Evolutionary conservation across 495 filamentous ascomycete species (phyloP).

Genomic region (Aspergillus wentii): DNA sequence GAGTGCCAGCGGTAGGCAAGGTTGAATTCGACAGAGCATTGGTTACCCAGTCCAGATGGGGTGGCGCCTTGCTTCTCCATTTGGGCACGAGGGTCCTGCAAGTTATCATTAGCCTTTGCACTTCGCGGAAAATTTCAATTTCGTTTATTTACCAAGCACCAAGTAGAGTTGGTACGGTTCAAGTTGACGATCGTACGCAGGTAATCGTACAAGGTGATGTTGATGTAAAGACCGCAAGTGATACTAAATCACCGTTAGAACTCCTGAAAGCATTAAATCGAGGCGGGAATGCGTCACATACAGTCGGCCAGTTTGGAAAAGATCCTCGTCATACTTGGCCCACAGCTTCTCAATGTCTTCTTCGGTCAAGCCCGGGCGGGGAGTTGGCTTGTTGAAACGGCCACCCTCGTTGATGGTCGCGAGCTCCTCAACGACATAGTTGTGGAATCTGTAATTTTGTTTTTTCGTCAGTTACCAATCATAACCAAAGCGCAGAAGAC

Average conservation of each 20-base stretch:
- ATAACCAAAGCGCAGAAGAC: neutral
- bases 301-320: slow-evolving; percentile 78
- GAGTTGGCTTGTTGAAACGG: slow-evolving; percentile 59
- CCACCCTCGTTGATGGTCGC: slow-evolving; percentile 66
- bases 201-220: slow-evolving; percentile 79
- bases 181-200: slow-evolving; percentile 80
- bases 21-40: slow-evolving; percentile 69
- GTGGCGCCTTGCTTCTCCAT: slow-evolving; percentile 51
- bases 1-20: slow-evolving; percentile 72
- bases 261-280: too few relatives aligned
- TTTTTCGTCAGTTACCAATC: neutral
- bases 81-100: slow-evolving; percentile 39
- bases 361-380: slow-evolving; percentile 35
- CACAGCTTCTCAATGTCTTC: slow-evolving; percentile 54
- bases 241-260: slow-evolving; percentile 35
- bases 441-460: slow-evolving; percentile 58
- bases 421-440: slow-evolving; percentile 68
- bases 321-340: slow-evolving; percentile 72
- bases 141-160: slow-evolving; percentile 61
- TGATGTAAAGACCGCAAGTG: slow-evolving; percentile 79
- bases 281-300: slow-evolving; percentile 19
- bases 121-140: neutral
- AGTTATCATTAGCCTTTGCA: slow-evolving; percentile 1
- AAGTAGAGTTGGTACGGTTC: slow-evolving; percentile 70
- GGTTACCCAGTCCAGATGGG: slow-evolving; percentile 62